Evolutionary conservation across 192 early-diverging fungal genomes (phyloP).

Genomic region (Linnemannia hyalina): DNA sequence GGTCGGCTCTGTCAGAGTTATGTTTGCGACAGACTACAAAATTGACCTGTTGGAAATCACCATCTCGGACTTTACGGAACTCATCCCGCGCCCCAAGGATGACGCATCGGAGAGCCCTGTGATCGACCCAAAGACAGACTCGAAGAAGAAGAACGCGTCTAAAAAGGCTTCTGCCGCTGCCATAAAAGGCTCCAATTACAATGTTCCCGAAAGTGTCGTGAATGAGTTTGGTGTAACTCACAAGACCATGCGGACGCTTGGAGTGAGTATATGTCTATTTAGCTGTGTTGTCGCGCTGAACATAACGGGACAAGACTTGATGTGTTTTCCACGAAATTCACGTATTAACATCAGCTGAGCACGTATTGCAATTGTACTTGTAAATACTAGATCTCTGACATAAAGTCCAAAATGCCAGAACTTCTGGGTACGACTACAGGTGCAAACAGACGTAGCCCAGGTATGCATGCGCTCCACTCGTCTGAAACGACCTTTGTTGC

Average conservation of each 20-base stretch:
- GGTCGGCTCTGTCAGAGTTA: conserved; percentile 12
- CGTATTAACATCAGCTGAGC: no score
- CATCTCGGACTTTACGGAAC: conserved; percentile 4
- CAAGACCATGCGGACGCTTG: conserved; percentile 13
- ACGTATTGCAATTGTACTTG: not conserved
- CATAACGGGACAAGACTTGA: not conserved
- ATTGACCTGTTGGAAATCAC: conserved; percentile 16
- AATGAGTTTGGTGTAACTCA: conserved; percentile 29
- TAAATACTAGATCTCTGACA: not conserved
- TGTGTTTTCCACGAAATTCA: no score
- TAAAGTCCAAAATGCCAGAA: conserved; percentile 17
- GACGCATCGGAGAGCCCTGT: not conserved
- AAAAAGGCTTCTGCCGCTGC: conserved; percentile 1
- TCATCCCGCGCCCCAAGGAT: conserved; percentile 25
- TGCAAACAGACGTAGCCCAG: not conserved
- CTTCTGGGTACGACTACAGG: not conserved
- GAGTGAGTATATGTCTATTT: not conserved
- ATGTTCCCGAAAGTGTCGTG: conserved; percentile 3
- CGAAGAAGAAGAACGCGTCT: conserved; percentile 3
- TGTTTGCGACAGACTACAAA: conserved; percentile 13
- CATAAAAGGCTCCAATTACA: not conserved
- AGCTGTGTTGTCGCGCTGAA: not conserved
- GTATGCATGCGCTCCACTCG: not conserved
- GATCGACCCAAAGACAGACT: conserved; percentile 10
- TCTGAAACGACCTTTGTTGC: not conserved